Evolutionary conservation across 164 flowering plant species (phyloP), one percentile per base, ranked within the genome.

Genomic region (Magnolia officinalis): DNA sequence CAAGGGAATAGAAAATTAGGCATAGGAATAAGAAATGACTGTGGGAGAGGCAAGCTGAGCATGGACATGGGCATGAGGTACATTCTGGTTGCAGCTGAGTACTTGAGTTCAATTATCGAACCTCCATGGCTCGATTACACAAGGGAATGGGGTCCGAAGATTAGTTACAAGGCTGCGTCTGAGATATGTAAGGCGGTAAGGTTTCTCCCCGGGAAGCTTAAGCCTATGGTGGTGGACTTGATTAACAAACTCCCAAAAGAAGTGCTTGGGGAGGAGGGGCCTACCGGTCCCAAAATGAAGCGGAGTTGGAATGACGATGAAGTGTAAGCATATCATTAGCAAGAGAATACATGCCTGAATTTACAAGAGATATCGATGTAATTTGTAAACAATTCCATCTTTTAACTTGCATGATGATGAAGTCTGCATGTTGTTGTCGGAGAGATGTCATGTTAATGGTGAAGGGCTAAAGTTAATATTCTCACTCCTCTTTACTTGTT

Each of bases 1-100:
- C 85, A 80, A 58, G 89, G 89, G 66, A 71, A 61, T 6, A 76
- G 69, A 21, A 73, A 73, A 21, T 20, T 76, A 63, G 78, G 73
- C 4, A 74, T 88, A 8, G 89, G 91, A 19, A 82, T 88, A 63
- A 76, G 87, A 61, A 85, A 85, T 31, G 91, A 88, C 21, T 77
- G 84, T 1, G 83, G 78, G 0, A 83, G 81, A 75, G 77, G 91
- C 14, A 76, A 78, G 31, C 18, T 24, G 72, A 13, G 58, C 2
- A 73, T 87, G 88, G 85, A 84, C 63, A 75, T 80, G 6, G 85
- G 88, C 8, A 74, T 14, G 23, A 79, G 74, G 72, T 71, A 8
- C 50, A 65, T 52, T 19, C 23, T 86, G 45, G 81, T 86, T 6
- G 79, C 84, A 9, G 88, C 79, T 0, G 82, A 78, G 21, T 68